Evolutionary conservation across 108 stramenopile genomes (phyloP).

Genomic region (Cyclotella kingstonii): DNA sequence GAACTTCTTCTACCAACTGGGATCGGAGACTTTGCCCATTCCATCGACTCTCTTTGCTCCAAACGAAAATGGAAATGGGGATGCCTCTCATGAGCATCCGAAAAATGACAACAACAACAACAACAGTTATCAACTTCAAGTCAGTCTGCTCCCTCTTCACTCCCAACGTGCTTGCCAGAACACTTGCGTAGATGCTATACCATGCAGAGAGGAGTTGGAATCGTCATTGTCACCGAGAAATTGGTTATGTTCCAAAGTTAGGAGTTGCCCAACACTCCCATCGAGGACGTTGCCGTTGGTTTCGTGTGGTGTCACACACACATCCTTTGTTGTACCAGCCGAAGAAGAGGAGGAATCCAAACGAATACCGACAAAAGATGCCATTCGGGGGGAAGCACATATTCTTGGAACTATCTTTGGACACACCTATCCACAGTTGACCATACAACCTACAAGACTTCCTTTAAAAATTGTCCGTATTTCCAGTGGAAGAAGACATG

Average conservation of each 20-base stretch:
- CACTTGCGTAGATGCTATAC: too few species aligned
- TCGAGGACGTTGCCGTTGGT: slow-evolving; percentile 22
- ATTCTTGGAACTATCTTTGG: slow-evolving; percentile 47
- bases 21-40: slow-evolving; percentile 26
- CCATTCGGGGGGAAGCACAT: too few species aligned
- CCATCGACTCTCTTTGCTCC: slow-evolving; percentile 6
- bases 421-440: slow-evolving; percentile 15
- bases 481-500: slow-evolving; percentile 44
- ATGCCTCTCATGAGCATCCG: background rate
- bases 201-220: too few species aligned
- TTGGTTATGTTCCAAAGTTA: too few species aligned
- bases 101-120: background rate
- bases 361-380: too few species aligned
- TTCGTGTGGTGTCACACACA: slow-evolving; percentile 45
- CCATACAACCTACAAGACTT: slow-evolving; percentile 44
- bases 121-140: background rate
- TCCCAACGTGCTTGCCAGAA: too few species aligned
- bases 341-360: too few species aligned
- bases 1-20: slow-evolving; percentile 48
- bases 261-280: too few species aligned
- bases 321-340: slow-evolving; percentile 33
- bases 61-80: slow-evolving; percentile 10
- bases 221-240: too few species aligned
- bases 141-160: background rate
- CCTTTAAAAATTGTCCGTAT: slow-evolving; percentile 34